Percentiles rank a stretch among this genome's conserved stretches.
Conservation (phyloP, 1,284 basidiomycete genomes). For the Puccinia hordei region DNA sequence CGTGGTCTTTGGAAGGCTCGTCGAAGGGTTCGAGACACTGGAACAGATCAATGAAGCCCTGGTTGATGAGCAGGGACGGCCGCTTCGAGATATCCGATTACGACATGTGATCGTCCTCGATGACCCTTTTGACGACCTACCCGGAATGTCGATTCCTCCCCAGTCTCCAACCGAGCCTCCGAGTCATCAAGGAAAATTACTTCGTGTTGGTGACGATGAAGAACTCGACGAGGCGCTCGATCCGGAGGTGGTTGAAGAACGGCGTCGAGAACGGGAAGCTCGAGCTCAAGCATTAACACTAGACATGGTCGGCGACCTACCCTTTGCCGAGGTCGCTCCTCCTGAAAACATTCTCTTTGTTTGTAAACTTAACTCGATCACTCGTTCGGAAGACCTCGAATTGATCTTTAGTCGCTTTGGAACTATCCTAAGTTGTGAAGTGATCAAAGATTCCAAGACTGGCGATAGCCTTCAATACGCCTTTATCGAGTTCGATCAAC, state of each 20-base stretch:
- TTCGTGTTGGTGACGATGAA: too few relatives aligned
- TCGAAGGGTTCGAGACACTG: constrained; percentile 88
- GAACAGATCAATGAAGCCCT: constrained; percentile 91
- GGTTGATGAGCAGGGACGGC: constrained; percentile 81
- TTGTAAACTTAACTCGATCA: constrained; percentile 72
- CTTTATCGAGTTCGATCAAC: constrained; percentile 95
- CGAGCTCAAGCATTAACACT: constrained; percentile 90
- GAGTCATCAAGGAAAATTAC: too few relatives aligned
- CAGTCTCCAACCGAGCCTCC: constrained; percentile 69
- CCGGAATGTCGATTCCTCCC: constrained; percentile 71
- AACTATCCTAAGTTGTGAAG: constrained; percentile 91
- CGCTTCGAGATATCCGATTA: constrained; percentile 89
- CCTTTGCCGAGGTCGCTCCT: constrained; percentile 94
- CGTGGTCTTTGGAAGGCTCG: constrained; percentile 89
- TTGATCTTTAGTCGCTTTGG: constrained; percentile 97
- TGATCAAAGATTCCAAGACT: constrained; percentile 91
- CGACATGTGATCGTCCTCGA: constrained; percentile 88
- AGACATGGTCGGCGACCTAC: constrained; percentile 98
- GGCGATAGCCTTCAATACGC: constrained; percentile 97
- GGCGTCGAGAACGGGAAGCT: constrained; percentile 79
- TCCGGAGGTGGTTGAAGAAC: constrained; percentile 76
- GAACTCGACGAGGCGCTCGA: constrained; percentile 64
- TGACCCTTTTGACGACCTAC: constrained; percentile 92
- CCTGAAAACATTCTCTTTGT: constrained; percentile 84
- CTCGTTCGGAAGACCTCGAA: constrained; percentile 91